Percentiles rank a stretch among this genome's conserved stretches.
phyloP scores from a whole-genome alignment of 2,329 filamentous ascomycete genomes.

The Teratosphaeria viscida region DNA sequence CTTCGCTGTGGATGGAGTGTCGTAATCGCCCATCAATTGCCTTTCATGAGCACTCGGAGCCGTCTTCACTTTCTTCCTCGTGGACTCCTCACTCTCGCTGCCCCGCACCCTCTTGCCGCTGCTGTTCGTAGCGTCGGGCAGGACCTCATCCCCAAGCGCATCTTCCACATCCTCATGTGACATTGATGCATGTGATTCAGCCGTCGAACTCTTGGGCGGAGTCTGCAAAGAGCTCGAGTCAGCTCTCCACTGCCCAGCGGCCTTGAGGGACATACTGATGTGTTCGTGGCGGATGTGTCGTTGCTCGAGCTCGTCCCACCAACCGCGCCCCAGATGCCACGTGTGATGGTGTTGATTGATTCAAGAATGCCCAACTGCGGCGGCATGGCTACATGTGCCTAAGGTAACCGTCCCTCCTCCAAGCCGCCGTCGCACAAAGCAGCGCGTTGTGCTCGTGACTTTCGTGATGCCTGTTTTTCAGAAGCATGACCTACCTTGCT shows the following conservation, averaged over 20 bases:
- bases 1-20: background rate
- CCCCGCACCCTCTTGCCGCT: background rate
- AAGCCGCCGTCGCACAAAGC: background rate
- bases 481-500: background rate
- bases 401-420: background rate
- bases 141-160: background rate
- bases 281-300: background rate
- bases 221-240: background rate
- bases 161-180: background rate
- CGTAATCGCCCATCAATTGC: slow-evolving; percentile 1
- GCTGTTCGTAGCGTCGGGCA: background rate
- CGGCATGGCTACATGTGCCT: background rate
- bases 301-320: background rate
- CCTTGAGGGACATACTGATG: background rate
- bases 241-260: background rate
- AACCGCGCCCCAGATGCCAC: background rate
- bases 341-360: background rate
- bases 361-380: background rate
- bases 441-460: background rate
- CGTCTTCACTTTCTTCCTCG: background rate
- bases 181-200: background rate
- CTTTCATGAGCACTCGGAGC: background rate
- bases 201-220: background rate
- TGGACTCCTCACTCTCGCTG: background rate
- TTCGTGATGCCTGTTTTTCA: background rate